Evolutionary conservation across 2,329 filamentous ascomycete genomes (phyloP).

Genomic region (Colletotrichum sp.): DNA sequence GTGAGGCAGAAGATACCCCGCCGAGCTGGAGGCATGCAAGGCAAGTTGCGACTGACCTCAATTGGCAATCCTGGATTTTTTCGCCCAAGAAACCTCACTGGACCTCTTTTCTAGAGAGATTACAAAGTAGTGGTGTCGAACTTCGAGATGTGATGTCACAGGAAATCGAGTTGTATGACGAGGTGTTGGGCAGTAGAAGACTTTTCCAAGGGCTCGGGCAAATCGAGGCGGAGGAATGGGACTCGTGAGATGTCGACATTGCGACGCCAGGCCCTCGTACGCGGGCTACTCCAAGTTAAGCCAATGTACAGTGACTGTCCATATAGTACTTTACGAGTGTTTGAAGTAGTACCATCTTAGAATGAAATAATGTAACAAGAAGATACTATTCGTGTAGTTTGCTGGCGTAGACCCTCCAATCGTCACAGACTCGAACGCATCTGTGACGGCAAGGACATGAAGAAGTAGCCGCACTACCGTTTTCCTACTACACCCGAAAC

Average conservation of each 20-base stretch:
- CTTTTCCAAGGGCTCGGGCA: background rate
- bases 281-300: background rate
- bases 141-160: background rate
- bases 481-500: background rate
- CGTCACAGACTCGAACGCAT: background rate
- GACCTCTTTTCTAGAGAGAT: background rate
- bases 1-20: background rate
- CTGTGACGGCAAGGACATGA: background rate
- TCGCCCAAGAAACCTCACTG: background rate
- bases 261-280: background rate
- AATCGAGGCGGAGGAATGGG: background rate
- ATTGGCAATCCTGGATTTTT: background rate
- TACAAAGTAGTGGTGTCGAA: background rate
- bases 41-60: background rate
- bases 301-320: background rate
- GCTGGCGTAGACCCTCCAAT: background rate
- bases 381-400: background rate
- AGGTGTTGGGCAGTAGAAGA: background rate
- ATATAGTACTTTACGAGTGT: background rate
- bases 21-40: background rate
- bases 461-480: background rate
- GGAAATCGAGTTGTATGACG: background rate
- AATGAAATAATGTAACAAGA: background rate
- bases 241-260: background rate
- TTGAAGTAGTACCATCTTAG: background rate